phyloP scores from a whole-genome alignment of 345 rosid species.

The Murraya paniculata region DNA sequence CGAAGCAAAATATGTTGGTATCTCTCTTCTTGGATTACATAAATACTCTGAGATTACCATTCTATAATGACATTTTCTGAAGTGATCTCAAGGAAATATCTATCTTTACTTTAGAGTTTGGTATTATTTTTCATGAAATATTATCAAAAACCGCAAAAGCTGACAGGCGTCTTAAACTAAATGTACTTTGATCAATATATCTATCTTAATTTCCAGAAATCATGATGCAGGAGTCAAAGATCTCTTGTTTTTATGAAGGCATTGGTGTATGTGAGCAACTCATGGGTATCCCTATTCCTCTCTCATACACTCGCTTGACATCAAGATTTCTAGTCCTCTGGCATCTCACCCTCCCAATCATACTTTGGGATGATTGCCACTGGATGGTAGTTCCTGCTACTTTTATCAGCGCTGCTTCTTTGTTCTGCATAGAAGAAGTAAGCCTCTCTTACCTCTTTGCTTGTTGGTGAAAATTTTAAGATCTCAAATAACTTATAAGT shows the following conservation, averaged over 20 bases:
- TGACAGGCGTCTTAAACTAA: neutral
- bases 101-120: neutral
- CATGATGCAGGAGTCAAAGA: constrained; percentile 58
- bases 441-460: constrained; percentile 9
- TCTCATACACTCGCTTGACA: constrained; percentile 89
- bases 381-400: constrained; percentile 98
- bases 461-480: neutral
- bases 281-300: constrained; percentile 85
- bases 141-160: no score
- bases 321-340: constrained; percentile 94
- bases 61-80: neutral
- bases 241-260: constrained; percentile 81
- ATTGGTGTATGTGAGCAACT: constrained; percentile 84
- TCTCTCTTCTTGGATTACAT: constrained; percentile 17
- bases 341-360: constrained; percentile 90
- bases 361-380: constrained; percentile 98
- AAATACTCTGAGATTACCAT: neutral
- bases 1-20: constrained; percentile 67
- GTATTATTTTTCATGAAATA: no score
- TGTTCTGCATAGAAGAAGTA: constrained; percentile 98
- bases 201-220: neutral
- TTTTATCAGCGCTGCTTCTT: constrained; percentile 88
- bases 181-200: neutral
- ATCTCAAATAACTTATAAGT: neutral
- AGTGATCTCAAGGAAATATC: neutral